A percentile compares a stretch with the other conserved stretches of the same genome.
Evolutionary conservation across 345 rosid genomes (phyloP).

Genomic region (Brassica rapa): DNA sequence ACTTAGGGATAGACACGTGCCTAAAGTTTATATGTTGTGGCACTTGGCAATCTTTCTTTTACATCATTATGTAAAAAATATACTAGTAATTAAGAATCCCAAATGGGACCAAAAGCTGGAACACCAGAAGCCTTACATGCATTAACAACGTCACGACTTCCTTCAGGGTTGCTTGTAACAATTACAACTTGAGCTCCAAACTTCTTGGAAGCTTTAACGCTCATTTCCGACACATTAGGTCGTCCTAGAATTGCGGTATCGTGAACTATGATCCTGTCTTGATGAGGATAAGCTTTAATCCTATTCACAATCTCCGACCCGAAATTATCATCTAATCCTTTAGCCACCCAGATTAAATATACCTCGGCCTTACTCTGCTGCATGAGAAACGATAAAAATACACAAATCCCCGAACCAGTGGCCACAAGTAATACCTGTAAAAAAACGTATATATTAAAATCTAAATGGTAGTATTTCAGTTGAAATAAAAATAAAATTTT

Average conservation of each 20-base stretch:
- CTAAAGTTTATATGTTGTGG: background rate
- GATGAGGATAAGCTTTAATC: constrained; percentile 51
- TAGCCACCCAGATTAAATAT: constrained; percentile 74
- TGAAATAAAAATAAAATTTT: background rate
- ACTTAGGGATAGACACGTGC: too few relatives aligned
- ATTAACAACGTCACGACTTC: constrained; percentile 76
- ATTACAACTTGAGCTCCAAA: constrained; percentile 76
- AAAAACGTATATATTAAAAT: background rate
- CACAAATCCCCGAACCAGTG: constrained; percentile 84
- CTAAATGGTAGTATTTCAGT: background rate
- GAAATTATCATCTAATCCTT: constrained; percentile 71
- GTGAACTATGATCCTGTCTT: constrained; percentile 65
- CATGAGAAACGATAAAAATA: constrained; percentile 73
- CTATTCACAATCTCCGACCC: constrained; percentile 63
- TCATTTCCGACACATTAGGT: constrained; percentile 72
- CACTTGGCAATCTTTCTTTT: background rate
- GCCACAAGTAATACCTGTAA: constrained; percentile 61
- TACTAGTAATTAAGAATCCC: constrained; percentile 61
- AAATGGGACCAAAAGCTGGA: constrained; percentile 84
- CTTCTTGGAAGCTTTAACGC: constrained; percentile 59
- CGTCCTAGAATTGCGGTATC: constrained; percentile 67
- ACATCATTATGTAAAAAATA: background rate
- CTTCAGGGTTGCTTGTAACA: constrained; percentile 86
- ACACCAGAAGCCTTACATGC: constrained; percentile 63
- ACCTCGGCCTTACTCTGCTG: constrained; percentile 63